These are phyloP conservation scores for Dioscorea alata DNA, from an alignment of 106 monocot species.

Conservation along the genomic window DNA sequence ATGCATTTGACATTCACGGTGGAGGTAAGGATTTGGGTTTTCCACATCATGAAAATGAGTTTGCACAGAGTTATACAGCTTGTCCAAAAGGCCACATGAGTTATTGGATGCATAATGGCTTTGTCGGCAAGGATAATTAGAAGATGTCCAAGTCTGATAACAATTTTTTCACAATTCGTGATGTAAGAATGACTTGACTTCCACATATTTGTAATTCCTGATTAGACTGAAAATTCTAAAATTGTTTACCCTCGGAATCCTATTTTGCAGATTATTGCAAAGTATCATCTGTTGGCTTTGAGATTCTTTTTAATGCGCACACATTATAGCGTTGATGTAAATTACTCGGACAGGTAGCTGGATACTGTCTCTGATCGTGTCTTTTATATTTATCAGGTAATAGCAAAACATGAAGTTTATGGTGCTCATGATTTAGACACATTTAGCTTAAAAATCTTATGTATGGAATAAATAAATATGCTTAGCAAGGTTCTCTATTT, in stretches of 20 bases:
- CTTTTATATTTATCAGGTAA: conserved; percentile 80
- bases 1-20: conserved; percentile 92
- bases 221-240: no score
- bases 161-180: conserved; percentile 93
- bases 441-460: no score
- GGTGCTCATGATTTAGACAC: no score
- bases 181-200: conserved; percentile 36
- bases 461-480: no score
- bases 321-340: conserved; percentile 66
- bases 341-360: conserved; percentile 54
- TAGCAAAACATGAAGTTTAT: neutral
- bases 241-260: no score
- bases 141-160: conserved; percentile 98
- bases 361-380: conserved; percentile 65
- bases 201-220: no score
- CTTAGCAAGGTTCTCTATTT: no score
- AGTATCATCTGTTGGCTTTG: conserved; percentile 86
- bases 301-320: conserved; percentile 86
- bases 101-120: conserved; percentile 99
- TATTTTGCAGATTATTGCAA: conserved; percentile 51
- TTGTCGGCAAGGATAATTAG: conserved; percentile 80
- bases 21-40: conserved; percentile 92
- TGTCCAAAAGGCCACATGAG: conserved; percentile 53
- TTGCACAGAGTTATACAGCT: conserved; percentile 91
- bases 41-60: conserved; percentile 96